A percentile compares a stretch with the other conserved stretches of the same genome.
phyloP scores from a whole-genome alignment of 2,329 filamentous ascomycete species.

The Ophiostoma australiae region DNA sequence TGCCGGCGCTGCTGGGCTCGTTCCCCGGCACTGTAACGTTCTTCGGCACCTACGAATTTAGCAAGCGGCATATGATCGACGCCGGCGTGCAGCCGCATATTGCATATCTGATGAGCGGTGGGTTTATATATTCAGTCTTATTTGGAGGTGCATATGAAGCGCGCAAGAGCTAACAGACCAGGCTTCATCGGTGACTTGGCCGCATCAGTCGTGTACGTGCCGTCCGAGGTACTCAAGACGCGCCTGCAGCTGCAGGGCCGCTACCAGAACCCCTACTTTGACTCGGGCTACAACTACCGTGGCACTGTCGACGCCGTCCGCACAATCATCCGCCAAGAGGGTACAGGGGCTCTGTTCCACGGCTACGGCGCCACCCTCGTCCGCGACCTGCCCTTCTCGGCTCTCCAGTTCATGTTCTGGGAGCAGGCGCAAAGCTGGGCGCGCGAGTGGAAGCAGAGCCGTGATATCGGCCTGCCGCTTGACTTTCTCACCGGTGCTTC shows the following conservation, averaged over 20 bases:
- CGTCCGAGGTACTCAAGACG: constrained; percentile 97
- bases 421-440: constrained; percentile 87
- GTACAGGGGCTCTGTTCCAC: constrained; percentile 79
- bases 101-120: constrained; percentile 81
- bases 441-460: constrained; percentile 68
- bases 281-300: constrained; percentile 93
- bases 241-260: constrained; percentile 89
- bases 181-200: constrained; percentile 91
- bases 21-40: constrained; percentile 93
- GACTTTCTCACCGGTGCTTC: constrained; percentile 86
- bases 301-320: constrained; percentile 76
- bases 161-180: constrained; percentile 34
- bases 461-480: constrained; percentile 77
- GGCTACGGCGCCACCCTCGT: constrained; percentile 96
- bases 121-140: constrained; percentile 23
- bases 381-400: constrained; percentile 91
- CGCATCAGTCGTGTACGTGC: constrained; percentile 89
- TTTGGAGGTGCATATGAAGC: neutral
- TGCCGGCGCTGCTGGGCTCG: constrained; percentile 83
- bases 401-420: constrained; percentile 96
- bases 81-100: constrained; percentile 73
- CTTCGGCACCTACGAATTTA: constrained; percentile 94
- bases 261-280: constrained; percentile 90
- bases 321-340: constrained; percentile 80
- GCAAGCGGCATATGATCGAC: constrained; percentile 85